Evolutionary conservation across 208 protist genomes (phyloP).

Genomic region (Trypanosoma cruzi): DNA sequence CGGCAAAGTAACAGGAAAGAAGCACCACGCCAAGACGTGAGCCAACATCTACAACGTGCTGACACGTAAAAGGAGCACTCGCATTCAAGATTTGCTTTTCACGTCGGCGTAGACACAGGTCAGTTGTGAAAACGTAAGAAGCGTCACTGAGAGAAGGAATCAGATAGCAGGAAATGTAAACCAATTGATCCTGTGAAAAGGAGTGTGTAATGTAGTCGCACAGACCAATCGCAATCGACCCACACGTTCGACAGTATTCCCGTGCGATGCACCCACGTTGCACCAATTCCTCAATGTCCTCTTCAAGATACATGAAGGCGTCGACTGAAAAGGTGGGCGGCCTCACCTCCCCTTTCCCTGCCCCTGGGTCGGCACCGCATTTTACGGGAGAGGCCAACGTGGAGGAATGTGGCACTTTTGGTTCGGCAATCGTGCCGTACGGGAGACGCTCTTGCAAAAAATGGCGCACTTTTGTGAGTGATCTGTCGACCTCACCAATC

Average conservation of each 20-base stretch:
- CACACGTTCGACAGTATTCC: slow-evolving; percentile 75
- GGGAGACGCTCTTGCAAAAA: slow-evolving; percentile 48
- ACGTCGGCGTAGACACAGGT: slow-evolving; percentile 5
- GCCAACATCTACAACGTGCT: slow-evolving; percentile 62
- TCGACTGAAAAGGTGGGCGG: slow-evolving; percentile 69
- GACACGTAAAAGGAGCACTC: slow-evolving; percentile 16
- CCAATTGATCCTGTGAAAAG: slow-evolving; percentile 79
- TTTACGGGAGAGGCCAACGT: too few relatives aligned
- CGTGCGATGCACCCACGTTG: slow-evolving; percentile 39
- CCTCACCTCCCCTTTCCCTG: neutral
- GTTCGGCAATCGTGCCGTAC: slow-evolving; percentile 50
- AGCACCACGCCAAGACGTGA: slow-evolving; percentile 79
- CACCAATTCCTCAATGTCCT: slow-evolving; percentile 70
- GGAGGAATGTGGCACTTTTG: slow-evolving; percentile 19
- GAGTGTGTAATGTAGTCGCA: slow-evolving; percentile 85
- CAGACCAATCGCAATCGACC: slow-evolving; percentile 51
- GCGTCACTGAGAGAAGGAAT: slow-evolving; percentile 30
- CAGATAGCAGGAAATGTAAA: slow-evolving; percentile 75
- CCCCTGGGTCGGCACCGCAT: neutral
- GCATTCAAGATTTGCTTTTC: neutral
- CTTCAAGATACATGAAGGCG: slow-evolving; percentile 73
- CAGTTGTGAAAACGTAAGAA: neutral
- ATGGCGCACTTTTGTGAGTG: slow-evolving; percentile 42
- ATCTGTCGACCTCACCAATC: slow-evolving; percentile 51
- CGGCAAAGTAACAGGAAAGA: slow-evolving; percentile 57